These are phyloP conservation scores for Amylocystis lapponica DNA, from an alignment of 768 basidiomycete species.

Conservation along the genomic window DNA sequence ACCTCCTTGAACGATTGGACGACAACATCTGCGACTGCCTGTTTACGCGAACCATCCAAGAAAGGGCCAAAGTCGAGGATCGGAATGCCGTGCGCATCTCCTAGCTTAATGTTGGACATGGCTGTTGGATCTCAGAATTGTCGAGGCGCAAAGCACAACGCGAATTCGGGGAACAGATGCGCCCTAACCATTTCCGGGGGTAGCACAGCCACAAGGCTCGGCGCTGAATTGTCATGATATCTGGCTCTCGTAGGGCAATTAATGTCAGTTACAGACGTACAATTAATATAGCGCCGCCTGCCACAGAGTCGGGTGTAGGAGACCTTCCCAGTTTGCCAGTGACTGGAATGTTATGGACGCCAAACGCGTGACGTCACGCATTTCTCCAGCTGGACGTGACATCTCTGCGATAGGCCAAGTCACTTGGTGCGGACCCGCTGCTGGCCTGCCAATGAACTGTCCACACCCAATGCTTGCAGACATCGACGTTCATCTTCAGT, in stretches of 20 bases:
- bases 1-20: constrained; percentile 36
- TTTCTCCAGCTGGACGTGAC: no score
- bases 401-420: no score
- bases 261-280: not conserved
- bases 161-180: not conserved
- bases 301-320: no score
- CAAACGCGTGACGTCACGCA: no score
- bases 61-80: constrained; percentile 41
- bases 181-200: not conserved
- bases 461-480: no score
- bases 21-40: constrained; percentile 35
- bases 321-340: no score
- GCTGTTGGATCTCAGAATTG: not conserved
- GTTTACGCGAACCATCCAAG: constrained; percentile 33
- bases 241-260: not conserved
- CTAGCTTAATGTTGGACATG: constrained; percentile 4
- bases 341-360: no score
- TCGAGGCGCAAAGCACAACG: not conserved
- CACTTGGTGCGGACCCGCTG: no score
- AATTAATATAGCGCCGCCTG: no score
- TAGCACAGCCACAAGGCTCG: not conserved
- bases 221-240: not conserved
- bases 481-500: no score
- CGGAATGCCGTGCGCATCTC: constrained; percentile 20
- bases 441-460: no score